These are phyloP conservation scores for Phyllosticta citriasiana DNA, from an alignment of 2,329 filamentous ascomycete species.

Conservation along the genomic window DNA sequence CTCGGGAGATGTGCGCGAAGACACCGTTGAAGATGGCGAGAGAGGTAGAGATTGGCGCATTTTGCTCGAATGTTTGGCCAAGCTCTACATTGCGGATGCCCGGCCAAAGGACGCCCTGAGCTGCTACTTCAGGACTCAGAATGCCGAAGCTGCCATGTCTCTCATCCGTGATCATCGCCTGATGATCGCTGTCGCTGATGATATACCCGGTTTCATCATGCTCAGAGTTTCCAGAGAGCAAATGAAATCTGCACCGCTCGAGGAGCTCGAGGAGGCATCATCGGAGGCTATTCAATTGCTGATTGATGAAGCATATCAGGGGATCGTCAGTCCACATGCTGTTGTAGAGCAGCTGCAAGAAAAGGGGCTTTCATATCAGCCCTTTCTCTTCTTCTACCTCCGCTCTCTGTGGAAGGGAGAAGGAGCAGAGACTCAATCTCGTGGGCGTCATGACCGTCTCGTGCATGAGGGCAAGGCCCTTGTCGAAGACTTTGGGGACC, in stretches of 20 bases:
- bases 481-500: slow-evolving; percentile 78
- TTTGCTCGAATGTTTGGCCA: slow-evolving; percentile 77
- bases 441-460: slow-evolving; percentile 30
- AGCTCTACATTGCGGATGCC: slow-evolving; percentile 71
- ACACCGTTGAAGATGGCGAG: slow-evolving; percentile 63
- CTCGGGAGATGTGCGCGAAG: slow-evolving; percentile 62
- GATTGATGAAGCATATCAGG: slow-evolving; percentile 83
- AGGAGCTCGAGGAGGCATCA: slow-evolving; percentile 69
- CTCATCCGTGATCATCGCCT: slow-evolving; percentile 82
- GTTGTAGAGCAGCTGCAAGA: slow-evolving; percentile 70
- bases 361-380: slow-evolving; percentile 46
- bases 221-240: slow-evolving; percentile 71
- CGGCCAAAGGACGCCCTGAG: slow-evolving; percentile 74
- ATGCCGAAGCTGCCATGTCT: slow-evolving; percentile 79
- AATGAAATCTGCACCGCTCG: slow-evolving; percentile 51
- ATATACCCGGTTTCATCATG: slow-evolving; percentile 80
- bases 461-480: slow-evolving; percentile 53
- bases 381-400: slow-evolving; percentile 89
- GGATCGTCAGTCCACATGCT: slow-evolving; percentile 65
- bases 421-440: slow-evolving; percentile 37
- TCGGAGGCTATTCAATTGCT: slow-evolving; percentile 77
- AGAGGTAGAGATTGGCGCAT: slow-evolving; percentile 76
- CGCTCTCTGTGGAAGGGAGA: slow-evolving; percentile 75
- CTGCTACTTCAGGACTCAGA: slow-evolving; percentile 83
- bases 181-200: slow-evolving; percentile 79